Evolutionary conservation across 78 protist species (phyloP).

Genomic region (Chrysochromulina parva): DNA sequence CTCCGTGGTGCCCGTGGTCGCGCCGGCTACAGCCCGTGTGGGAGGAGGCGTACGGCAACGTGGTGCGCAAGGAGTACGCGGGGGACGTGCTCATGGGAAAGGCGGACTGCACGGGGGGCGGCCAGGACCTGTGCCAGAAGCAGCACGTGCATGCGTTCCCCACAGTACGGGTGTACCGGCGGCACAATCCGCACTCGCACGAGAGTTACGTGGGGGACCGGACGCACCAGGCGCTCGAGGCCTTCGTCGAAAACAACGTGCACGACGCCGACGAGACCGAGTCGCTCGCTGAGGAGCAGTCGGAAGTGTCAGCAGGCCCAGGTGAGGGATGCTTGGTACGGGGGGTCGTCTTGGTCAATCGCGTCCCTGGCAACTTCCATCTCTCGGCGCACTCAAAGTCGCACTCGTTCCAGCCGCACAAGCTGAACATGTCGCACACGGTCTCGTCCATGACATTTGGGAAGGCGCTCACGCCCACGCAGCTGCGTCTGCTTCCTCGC

Average conservation of each 20-base stretch:
- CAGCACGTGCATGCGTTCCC: conserved; percentile 35
- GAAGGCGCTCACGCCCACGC: not conserved
- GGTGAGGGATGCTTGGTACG: conserved; percentile 1
- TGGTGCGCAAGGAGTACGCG: not conserved
- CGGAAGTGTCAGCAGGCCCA: not conserved
- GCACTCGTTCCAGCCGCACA: not conserved
- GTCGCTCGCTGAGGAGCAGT: not conserved
- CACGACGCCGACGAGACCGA: not conserved
- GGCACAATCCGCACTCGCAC: not conserved
- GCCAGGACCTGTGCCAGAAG: not conserved
- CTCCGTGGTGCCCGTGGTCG: conserved; percentile 41
- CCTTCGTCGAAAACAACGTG: not conserved
- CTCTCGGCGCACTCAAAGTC: conserved; percentile 8
- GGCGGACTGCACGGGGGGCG: not conserved
- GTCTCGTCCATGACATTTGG: not conserved
- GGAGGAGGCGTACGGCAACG: not conserved
- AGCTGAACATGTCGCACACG: not conserved
- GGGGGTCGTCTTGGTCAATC: not conserved
- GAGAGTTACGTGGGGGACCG: conserved; percentile 11
- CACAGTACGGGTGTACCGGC: conserved; percentile 2
- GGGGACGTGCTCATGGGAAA: not conserved
- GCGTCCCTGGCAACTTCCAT: conserved; percentile 36
- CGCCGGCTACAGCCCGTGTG: conserved; percentile 4
- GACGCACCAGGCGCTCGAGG: not conserved
- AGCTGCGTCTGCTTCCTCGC: not conserved